Evolutionary conservation across 2,329 filamentous ascomycete genomes (phyloP).

Genomic region (Neofusicoccum ribis): DNA sequence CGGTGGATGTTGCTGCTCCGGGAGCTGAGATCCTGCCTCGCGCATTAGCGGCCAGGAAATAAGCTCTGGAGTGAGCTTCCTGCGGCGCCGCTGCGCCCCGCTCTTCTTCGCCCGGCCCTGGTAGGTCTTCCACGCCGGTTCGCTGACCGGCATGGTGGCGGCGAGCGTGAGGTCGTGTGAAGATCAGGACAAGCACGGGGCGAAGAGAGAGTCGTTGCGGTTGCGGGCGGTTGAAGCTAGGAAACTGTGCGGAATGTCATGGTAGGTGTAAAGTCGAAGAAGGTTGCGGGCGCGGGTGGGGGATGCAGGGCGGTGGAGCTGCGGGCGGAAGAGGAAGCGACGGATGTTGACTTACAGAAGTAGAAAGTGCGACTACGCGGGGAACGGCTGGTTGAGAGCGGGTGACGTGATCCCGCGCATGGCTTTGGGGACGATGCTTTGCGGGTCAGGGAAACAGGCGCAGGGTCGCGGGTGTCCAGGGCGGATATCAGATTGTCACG

Average conservation of each 20-base stretch:
- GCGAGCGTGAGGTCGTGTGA: background rate
- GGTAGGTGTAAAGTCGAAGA: background rate
- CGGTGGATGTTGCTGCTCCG: background rate
- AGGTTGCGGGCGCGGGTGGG: background rate
- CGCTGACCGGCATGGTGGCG: constrained; percentile 2
- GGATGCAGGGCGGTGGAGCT: background rate
- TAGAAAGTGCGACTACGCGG: constrained; percentile 4
- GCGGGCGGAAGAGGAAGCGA: constrained; percentile 11
- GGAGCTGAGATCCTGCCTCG: background rate
- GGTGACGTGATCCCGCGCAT: constrained; percentile 11
- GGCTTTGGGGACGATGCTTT: background rate
- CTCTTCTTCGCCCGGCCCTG: background rate
- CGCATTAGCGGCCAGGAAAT: constrained; percentile 17
- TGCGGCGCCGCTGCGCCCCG: background rate
- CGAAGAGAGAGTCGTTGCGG: background rate
- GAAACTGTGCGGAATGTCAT: background rate
- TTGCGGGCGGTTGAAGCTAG: background rate
- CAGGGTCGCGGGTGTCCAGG: background rate
- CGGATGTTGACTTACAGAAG: constrained; percentile 11
- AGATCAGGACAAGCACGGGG: background rate
- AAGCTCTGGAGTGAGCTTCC: background rate
- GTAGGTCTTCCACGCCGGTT: constrained; percentile 7
- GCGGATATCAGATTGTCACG: background rate
- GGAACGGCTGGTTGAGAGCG: background rate
- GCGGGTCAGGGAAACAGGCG: background rate